Evolutionary conservation across 176 grass and related monocot genomes (phyloP).

Genomic region (Avena atlantica): DNA sequence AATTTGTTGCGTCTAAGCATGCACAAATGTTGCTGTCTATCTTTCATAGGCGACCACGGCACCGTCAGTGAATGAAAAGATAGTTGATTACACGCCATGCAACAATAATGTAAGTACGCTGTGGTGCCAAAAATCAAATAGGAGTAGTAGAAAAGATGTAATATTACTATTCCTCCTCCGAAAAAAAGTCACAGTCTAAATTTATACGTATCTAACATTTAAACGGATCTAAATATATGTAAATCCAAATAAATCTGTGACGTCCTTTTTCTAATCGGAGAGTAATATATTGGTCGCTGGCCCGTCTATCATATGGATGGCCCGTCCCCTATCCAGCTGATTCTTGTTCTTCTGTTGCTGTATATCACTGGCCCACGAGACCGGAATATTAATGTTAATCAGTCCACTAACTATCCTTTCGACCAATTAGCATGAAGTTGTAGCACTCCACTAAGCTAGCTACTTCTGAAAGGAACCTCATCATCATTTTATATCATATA

Average conservation of each 20-base stretch:
- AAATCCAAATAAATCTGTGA: too few species aligned
- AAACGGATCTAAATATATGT: too few species aligned
- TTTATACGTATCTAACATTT: too few species aligned
- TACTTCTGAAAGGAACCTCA: conserved; percentile 3
- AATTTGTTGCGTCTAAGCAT: conserved; percentile 37
- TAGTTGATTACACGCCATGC: conserved; percentile 34
- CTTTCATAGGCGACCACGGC: background rate
- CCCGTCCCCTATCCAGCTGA: background rate
- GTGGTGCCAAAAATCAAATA: background rate
- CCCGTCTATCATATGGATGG: background rate
- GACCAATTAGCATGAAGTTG: background rate
- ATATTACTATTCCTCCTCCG: too few species aligned
- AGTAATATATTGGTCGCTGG: background rate
- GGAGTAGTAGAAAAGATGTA: too few species aligned
- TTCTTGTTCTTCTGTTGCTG: background rate
- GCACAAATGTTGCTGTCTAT: background rate
- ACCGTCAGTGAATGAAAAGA: conserved; percentile 1
- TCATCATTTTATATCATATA: too few species aligned
- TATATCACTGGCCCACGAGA: background rate
- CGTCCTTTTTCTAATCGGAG: too few species aligned
- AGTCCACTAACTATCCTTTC: background rate
- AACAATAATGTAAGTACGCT: conserved; percentile 8
- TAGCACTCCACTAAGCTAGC: background rate
- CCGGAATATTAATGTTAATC: background rate
- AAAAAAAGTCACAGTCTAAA: too few species aligned